Base-by-base conservation (phyloP, 2,329 filamentous ascomycete genomes). In the Calonectria fujianensis region DNA sequence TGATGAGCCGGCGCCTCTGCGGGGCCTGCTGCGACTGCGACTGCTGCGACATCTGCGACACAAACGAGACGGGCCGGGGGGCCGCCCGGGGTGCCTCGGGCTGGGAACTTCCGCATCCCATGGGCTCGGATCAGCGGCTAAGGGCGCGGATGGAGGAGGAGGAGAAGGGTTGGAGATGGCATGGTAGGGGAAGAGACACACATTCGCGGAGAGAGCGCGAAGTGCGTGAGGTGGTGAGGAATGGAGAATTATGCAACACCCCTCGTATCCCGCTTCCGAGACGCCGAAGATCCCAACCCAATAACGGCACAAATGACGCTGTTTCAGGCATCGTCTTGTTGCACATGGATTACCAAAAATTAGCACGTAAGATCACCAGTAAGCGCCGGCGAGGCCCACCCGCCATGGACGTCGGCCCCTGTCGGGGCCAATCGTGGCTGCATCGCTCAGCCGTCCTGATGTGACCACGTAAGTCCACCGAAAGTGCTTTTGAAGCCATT, bases 401-500 rank as follows among this genome's bases (percentile, higher is more conserved):
- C 57, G 27, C 57, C n/a, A 63, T 63, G 57, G 57, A 63, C n/a
- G 35, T 29, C 31, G 57, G 39, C 57, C 57, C 57, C 57, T 41
- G 57, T 41, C 57, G 13, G 13, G 37, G 57, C 57, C 57, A 63
- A 63, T 63, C 57, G 57, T 41, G 57, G 37, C 35, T 63, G 57
- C 57, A 63, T 63, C 35, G 57, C 57, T 63, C 57, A 63, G 57
- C 57, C 57, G 57, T 37, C 57, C 57, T 63, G 57, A 63, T 63
- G 57, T 39, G 57, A 63, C 57, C 57, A 63, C 57, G 57, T 63
- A 63, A 39, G 57, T 61, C 57, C 57, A 32, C 57, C 35, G 13
- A 61, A 61, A 20, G 35, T 35, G 24, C 57, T 27, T 37, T 27
- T n/a, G 57, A 63, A 37, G n/a, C 31, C 35, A 39, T 24, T 41